Conservation (phyloP, 495 filamentous ascomycete species). For the Beverwykella pulmonaria region DNA sequence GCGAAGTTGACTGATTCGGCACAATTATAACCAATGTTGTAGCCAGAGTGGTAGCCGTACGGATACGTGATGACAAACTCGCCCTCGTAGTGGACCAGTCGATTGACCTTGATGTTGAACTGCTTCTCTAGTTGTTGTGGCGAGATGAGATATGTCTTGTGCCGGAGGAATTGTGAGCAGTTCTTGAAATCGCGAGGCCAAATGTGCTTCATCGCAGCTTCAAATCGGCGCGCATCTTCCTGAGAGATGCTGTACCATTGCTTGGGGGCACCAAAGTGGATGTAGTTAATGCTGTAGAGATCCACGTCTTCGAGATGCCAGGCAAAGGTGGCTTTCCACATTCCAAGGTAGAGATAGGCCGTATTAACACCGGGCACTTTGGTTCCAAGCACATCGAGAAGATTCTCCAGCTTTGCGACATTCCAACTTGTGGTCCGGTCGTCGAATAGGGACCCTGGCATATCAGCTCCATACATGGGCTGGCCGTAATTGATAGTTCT, state of each 20-base stretch:
- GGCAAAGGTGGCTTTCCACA: conserved; percentile 99
- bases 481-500: conserved; percentile 92
- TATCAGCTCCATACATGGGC: conserved; percentile 94
- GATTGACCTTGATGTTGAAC: conserved; percentile 93
- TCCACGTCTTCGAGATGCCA: conserved; percentile 99
- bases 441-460: conserved; percentile 94
- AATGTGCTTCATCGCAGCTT: conserved; percentile 91
- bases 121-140: conserved; percentile 81
- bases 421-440: conserved; percentile 87
- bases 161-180: conserved; percentile 92
- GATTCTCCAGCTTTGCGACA: conserved; percentile 86
- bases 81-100: conserved; percentile 90
- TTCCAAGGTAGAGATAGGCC: conserved; percentile 95
- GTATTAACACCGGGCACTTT: conserved; percentile 98
- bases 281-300: conserved; percentile 99
- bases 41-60: conserved; percentile 97
- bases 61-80: conserved; percentile 99
- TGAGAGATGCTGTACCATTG: conserved; percentile 99
- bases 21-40: conserved; percentile 98
- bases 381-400: conserved; percentile 90
- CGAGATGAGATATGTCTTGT: conserved; percentile 98
- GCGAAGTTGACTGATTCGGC: conserved; percentile 99
- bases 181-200: conserved; percentile 97
- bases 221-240: conserved; percentile 89
- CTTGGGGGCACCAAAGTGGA: conserved; percentile 97